These are phyloP conservation scores for Biscogniauxia marginata DNA, from an alignment of 2,329 filamentous ascomycete genomes.

Conservation along the genomic window DNA sequence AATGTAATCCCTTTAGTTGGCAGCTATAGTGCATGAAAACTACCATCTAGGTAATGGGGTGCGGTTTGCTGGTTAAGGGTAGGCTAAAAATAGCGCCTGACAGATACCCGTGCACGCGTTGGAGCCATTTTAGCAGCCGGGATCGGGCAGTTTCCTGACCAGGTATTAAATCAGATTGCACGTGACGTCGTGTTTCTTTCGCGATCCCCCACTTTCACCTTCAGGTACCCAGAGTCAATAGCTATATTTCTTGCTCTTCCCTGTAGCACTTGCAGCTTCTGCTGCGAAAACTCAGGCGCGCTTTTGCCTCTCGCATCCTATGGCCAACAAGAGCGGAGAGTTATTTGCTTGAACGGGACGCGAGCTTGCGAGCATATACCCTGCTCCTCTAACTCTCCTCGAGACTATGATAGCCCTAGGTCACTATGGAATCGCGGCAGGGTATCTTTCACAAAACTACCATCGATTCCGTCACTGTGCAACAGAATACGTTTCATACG, in stretches of 20 bases:
- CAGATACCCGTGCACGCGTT: background rate
- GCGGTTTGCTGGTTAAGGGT: too few species aligned
- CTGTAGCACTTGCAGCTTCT: too few species aligned
- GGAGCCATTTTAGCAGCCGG: background rate
- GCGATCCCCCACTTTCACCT: slow-evolving; percentile 5
- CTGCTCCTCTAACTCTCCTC: background rate
- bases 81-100: background rate
- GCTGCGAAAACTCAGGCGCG: too few species aligned
- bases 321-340: too few species aligned
- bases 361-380: background rate
- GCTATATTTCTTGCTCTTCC: background rate
- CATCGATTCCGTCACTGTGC: slow-evolving; percentile 44
- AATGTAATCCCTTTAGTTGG: background rate
- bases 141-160: background rate
- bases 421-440: slow-evolving; percentile 25
- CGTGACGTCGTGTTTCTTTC: slow-evolving; percentile 16
- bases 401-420: background rate
- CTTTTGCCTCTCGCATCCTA: too few species aligned
- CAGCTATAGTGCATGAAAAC: background rate
- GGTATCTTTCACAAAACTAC: slow-evolving; percentile 50
- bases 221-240: background rate
- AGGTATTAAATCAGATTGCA: slow-evolving; percentile 1
- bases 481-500: slow-evolving; percentile 38
- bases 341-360: too few species aligned
- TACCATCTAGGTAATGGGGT: too few species aligned